phyloP scores from a whole-genome alignment of 352 stramenopile species.

The Phytophthora ramorum region DNA sequence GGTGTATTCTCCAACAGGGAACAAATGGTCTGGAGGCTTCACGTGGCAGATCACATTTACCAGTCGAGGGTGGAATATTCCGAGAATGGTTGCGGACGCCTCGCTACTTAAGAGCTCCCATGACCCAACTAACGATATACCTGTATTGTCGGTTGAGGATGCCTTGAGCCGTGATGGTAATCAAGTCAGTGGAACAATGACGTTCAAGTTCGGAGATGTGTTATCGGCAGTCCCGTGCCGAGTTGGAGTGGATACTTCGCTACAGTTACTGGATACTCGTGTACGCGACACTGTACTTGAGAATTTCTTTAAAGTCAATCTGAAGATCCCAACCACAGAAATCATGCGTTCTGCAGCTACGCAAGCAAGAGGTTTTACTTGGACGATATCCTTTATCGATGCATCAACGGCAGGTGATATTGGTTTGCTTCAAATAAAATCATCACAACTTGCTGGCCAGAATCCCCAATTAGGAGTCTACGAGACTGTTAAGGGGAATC shows the following conservation, averaged over 20 bases:
- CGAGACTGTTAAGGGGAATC: constrained; percentile 86
- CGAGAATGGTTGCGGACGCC: constrained; percentile 58
- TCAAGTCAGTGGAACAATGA: constrained; percentile 89
- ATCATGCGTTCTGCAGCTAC: constrained; percentile 72
- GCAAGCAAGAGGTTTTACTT: constrained; percentile 78
- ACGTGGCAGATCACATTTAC: constrained; percentile 95
- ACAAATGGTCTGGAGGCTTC: constrained; percentile 94
- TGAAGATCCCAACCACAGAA: constrained; percentile 53
- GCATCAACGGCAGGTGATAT: constrained; percentile 86
- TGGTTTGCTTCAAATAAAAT: constrained; percentile 46
- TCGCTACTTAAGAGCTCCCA: constrained; percentile 27
- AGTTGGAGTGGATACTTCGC: constrained; percentile 54
- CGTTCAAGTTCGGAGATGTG: constrained; percentile 54
- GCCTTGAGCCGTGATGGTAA: constrained; percentile 83
- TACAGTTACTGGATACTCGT: constrained; percentile 27
- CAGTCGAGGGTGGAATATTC: constrained; percentile 84
- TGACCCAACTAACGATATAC: constrained; percentile 18
- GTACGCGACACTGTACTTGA: constrained; percentile 49
- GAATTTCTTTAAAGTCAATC: constrained; percentile 49
- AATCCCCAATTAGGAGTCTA: constrained; percentile 56
- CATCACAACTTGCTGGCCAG: constrained; percentile 43
- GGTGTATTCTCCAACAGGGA: constrained; percentile 81
- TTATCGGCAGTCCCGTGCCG: constrained; percentile 40
- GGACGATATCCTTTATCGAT: constrained; percentile 79
- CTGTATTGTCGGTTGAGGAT: constrained; percentile 57